A percentile compares a stretch with the other conserved stretches of the same genome.
phyloP scores from a whole-genome alignment of 2,329 filamentous ascomycete species.

The Diplodia sapinea region DNA sequence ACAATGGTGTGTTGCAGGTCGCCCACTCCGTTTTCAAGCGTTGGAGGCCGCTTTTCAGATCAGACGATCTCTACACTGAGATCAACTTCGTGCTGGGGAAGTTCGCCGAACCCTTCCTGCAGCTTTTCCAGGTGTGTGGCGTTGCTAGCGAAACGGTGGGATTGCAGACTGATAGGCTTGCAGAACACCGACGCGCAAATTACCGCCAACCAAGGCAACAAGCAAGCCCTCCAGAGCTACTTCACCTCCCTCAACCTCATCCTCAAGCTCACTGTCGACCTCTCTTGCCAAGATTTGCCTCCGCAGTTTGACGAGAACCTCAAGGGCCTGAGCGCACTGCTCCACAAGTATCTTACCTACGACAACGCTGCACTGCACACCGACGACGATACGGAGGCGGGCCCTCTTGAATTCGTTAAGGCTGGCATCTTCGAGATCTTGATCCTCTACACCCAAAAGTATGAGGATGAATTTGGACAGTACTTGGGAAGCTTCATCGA shows the following conservation, averaged over 20 bases:
- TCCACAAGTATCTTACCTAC: constrained; percentile 94
- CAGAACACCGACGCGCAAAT: constrained; percentile 73
- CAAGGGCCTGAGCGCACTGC: constrained; percentile 72
- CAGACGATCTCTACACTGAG: constrained; percentile 89
- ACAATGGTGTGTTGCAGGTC: constrained; percentile 93
- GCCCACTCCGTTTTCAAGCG: constrained; percentile 97
- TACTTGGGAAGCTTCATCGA: constrained; percentile 84
- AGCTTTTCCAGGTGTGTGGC: constrained; percentile 70
- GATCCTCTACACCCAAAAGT: constrained; percentile 91
- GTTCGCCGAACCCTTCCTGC: constrained; percentile 83
- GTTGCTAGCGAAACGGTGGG: not conserved
- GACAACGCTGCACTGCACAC: constrained; percentile 82
- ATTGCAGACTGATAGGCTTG: constrained; percentile 2
- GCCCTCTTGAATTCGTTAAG: constrained; percentile 83
- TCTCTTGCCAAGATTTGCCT: constrained; percentile 96
- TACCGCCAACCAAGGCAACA: constrained; percentile 75
- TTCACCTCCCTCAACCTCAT: constrained; percentile 87
- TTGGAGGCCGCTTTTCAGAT: constrained; percentile 93
- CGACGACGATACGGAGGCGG: constrained; percentile 87
- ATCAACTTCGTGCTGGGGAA: constrained; percentile 92
- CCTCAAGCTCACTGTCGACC: constrained; percentile 91
- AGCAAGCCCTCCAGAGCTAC: constrained; percentile 73
- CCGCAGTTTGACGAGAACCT: constrained; percentile 94
- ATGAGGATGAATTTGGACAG: constrained; percentile 87
- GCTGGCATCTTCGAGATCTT: constrained; percentile 92